Conservation (phyloP, 176 grass and related monocot species). For the Typha latifolia region DNA sequence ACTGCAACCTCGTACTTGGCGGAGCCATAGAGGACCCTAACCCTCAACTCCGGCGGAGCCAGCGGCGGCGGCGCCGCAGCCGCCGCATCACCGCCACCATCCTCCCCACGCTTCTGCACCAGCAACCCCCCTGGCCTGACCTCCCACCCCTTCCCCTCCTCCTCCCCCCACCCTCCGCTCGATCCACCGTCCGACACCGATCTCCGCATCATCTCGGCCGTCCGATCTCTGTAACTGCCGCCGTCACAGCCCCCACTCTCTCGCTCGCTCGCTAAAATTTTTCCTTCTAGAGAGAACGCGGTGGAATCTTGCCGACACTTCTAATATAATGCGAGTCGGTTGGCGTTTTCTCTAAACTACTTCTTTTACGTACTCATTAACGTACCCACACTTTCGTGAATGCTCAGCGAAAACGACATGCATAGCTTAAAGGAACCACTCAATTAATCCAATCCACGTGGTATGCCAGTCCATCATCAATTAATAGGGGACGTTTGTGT, state of each 20-base stretch:
- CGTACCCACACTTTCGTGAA: too few relatives aligned
- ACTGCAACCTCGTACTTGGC: conserved; percentile 57
- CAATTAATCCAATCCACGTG: too few relatives aligned
- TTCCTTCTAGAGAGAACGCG: neutral
- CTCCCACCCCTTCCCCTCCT: conserved; percentile 45
- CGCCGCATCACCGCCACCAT: neutral
- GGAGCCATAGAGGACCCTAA: conserved; percentile 50
- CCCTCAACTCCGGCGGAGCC: conserved; percentile 52
- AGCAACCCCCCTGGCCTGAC: conserved; percentile 75
- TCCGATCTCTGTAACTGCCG: neutral
- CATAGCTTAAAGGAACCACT: too few relatives aligned
- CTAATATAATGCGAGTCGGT: too few relatives aligned
- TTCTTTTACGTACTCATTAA: too few relatives aligned
- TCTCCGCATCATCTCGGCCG: conserved; percentile 51
- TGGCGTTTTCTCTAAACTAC: too few relatives aligned
- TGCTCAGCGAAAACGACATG: too few relatives aligned
- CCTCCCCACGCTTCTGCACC: conserved; percentile 54
- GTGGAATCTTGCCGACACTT: too few relatives aligned
- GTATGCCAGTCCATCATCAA: too few relatives aligned
- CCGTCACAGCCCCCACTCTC: too few relatives aligned
- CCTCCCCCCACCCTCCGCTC: conserved; percentile 80
- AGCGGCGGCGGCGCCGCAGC: conserved; percentile 14
- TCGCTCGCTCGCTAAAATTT: too few relatives aligned
- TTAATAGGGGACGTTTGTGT: too few relatives aligned
- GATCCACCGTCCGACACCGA: conserved; percentile 83